Evolutionary conservation across 305 asterid species (phyloP).

Genomic region (Solanum hybrid): DNA sequence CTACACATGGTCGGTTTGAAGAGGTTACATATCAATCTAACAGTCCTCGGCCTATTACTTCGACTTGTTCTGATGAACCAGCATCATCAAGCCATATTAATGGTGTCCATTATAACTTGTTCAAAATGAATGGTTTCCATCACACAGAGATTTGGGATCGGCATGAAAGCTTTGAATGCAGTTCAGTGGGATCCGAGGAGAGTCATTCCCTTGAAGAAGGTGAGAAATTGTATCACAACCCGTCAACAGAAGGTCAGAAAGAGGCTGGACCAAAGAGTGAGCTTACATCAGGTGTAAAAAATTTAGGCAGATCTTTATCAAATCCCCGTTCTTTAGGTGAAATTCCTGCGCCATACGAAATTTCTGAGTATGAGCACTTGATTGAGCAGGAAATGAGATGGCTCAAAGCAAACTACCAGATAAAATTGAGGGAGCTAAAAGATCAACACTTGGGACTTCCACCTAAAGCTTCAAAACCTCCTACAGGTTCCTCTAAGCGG

Average conservation of each 20-base stretch:
- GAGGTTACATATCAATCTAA: constrained; percentile 56
- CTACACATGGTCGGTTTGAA: constrained; percentile 84
- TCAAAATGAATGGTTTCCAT: constrained; percentile 21
- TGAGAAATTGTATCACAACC: constrained; percentile 9
- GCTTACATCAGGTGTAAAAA: constrained; percentile 3
- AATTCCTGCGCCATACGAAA: constrained; percentile 11
- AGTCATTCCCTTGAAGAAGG: constrained; percentile 21
- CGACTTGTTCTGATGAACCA: constrained; percentile 16
- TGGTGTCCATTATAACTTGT: constrained; percentile 14
- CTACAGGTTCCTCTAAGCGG: background rate
- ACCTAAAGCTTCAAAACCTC: constrained; percentile 12
- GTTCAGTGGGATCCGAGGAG: constrained; percentile 21
- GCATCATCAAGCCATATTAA: constrained; percentile 24
- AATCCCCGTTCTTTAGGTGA: constrained; percentile 13
- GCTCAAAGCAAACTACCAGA: constrained; percentile 49
- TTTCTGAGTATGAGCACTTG: constrained; percentile 33
- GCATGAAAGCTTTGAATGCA: constrained; percentile 33
- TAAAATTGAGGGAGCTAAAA: constrained; percentile 30
- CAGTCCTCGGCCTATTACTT: constrained; percentile 25
- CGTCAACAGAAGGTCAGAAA: constrained; percentile 4
- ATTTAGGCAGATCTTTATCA: constrained; percentile 12
- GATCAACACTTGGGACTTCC: constrained; percentile 24
- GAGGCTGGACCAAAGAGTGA: background rate
- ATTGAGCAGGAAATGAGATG: constrained; percentile 50
- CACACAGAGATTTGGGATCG: constrained; percentile 28